Conservation (phyloP, 2,329 filamentous ascomycete genomes). For the Xylariaceae sp. region DNA sequence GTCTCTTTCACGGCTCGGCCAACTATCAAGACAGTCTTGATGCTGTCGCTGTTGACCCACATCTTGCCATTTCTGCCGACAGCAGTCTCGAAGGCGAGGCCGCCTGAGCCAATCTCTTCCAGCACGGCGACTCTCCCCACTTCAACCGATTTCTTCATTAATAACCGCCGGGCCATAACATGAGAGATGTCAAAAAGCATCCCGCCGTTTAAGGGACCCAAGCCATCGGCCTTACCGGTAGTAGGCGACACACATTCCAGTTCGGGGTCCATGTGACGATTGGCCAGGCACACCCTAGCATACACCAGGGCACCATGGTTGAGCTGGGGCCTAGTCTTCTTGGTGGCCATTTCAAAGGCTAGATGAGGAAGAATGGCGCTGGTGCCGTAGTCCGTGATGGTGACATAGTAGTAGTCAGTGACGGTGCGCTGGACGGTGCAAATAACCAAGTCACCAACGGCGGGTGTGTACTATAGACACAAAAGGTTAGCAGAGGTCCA, state of each 20-base stretch:
- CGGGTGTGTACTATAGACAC: slow-evolving; percentile 63
- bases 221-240: slow-evolving; percentile 81
- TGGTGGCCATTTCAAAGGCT: slow-evolving; percentile 87
- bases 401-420: slow-evolving; percentile 73
- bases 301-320: slow-evolving; percentile 75
- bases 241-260: slow-evolving; percentile 81
- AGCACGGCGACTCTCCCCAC: slow-evolving; percentile 65
- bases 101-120: slow-evolving; percentile 69
- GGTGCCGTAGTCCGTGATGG: slow-evolving; percentile 60
- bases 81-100: slow-evolving; percentile 85
- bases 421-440: slow-evolving; percentile 74
- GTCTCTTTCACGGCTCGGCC: slow-evolving; percentile 71
- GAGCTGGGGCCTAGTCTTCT: slow-evolving; percentile 83
- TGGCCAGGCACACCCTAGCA: slow-evolving; percentile 71
- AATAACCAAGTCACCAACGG: slow-evolving; percentile 79
- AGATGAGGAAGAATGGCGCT: slow-evolving; percentile 73
- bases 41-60: slow-evolving; percentile 78
- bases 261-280: slow-evolving; percentile 81
- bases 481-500: slow-evolving; percentile 23
- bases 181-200: slow-evolving; percentile 80
- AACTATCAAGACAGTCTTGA: slow-evolving; percentile 68
- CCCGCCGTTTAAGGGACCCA: slow-evolving; percentile 76
- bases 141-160: slow-evolving; percentile 58
- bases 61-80: slow-evolving; percentile 88
- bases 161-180: slow-evolving; percentile 72